Base-by-base conservation (phyloP, 352 stramenopile species). In the Phytophthora ohioensis region DNA sequence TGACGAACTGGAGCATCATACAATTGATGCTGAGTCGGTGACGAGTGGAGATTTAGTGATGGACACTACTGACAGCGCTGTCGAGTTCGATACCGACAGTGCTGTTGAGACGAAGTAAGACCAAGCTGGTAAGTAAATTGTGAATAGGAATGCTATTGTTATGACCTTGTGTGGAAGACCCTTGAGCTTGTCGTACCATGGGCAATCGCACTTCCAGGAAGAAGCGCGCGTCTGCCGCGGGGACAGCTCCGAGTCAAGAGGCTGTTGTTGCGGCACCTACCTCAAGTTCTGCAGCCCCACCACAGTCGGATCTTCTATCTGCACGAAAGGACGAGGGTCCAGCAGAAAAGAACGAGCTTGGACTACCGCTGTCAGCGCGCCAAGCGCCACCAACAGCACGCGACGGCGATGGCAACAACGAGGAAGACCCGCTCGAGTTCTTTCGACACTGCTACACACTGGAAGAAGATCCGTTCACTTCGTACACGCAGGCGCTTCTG, bases 401-500 rank as follows among this genome's bases (percentile, higher is more conserved):
- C 34, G 64, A 67, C 34, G 57, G 11, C 5, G 64, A 69, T 46
- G n/a, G 9, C 17, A 62, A 10, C 35, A 58, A 43, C 15, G 46
- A 69, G 5, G 69, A 70, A 5, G 54, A 76, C n/a, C 65, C 70
- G 5, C 52, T 82, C 10, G 60, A 60, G 35, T 80, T 85, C 39
- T 69, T 73, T 43, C 66, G 39, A 53, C 66, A 13, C 12, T 64
- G 58, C 43, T 61, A 68, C 63, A 39, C 15, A 52, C 63, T 75
- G 1, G 58, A 73, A 3, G 46, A 64, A 8, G 63, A 80, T 8
- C 53, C 75, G 9, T 82, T 73, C 42, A 57, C 72, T 45, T 48
- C 57, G 15, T 91, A 87, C 64, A 79, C 79, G 2, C 68, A 82
- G 17, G 81, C 83, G 15, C 68, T 91, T 60, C 45, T 85, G 32